These are phyloP conservation scores for Lentinula guzmanii DNA, from an alignment of 768 basidiomycete species.

Conservation along the genomic window DNA sequence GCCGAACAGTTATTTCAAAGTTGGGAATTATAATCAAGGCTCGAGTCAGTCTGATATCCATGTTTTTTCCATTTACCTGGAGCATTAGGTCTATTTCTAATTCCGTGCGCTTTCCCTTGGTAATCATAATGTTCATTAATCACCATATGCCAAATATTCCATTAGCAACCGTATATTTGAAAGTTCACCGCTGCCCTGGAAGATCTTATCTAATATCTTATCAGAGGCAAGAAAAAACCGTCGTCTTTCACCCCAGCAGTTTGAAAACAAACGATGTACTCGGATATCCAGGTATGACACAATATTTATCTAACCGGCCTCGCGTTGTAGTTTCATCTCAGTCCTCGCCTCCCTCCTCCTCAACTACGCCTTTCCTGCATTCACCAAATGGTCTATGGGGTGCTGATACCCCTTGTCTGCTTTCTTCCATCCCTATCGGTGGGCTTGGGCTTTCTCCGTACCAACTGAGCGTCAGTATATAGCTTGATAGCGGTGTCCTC, in stretches of 20 bases:
- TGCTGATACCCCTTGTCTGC: constrained; percentile 19
- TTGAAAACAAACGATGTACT: no score
- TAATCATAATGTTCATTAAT: no score
- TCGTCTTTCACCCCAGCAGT: no score
- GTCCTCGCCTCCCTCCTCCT: background rate
- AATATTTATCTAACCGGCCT: no score
- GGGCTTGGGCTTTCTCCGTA: constrained; percentile 47
- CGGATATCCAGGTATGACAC: no score
- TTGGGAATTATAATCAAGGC: constrained; percentile 3
- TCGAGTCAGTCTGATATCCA: background rate
- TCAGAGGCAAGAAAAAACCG: no score
- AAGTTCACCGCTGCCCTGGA: no score
- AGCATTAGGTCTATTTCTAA: background rate
- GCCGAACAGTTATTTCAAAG: constrained; percentile 3
- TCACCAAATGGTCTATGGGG: constrained; percentile 18
- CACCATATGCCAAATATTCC: no score
- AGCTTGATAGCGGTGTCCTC: constrained; percentile 45
- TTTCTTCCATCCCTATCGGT: constrained; percentile 43
- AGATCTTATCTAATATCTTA: no score
- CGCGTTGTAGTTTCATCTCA: background rate
- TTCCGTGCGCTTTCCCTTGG: background rate
- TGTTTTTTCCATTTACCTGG: background rate
- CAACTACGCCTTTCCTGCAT: constrained; percentile 20
- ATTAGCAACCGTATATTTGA: no score
- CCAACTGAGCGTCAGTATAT: constrained; percentile 42